Evolutionary conservation across 306 rosid genomes (phyloP).

Genomic region (Gillenia trifoliata): DNA sequence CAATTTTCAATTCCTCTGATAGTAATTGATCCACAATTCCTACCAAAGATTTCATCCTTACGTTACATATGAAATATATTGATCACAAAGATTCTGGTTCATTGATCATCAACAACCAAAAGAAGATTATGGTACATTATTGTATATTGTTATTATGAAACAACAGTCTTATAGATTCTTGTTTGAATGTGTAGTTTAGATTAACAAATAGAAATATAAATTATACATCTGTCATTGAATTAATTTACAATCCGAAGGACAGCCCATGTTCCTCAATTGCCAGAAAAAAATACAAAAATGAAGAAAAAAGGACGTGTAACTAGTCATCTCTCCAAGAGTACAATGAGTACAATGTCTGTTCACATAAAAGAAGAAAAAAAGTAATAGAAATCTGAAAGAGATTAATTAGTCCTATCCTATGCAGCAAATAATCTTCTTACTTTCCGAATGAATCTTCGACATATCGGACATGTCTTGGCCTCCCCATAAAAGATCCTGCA

Average conservation of each 20-base stretch:
- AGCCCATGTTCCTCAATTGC: neutral
- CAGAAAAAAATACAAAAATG: neutral
- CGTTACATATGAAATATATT: no score
- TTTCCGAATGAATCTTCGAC: slow-evolving; percentile 32
- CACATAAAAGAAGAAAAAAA: neutral
- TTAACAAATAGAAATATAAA: neutral
- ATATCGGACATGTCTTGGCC: slow-evolving; percentile 33
- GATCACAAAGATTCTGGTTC: no score
- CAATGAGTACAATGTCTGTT: neutral
- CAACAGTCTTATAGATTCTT: neutral
- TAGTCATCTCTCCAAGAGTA: neutral
- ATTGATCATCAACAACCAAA: no score
- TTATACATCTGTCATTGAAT: neutral
- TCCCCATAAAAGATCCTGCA: slow-evolving; percentile 36
- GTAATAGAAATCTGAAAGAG: neutral
- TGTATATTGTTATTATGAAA: neutral
- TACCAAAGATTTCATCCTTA: no score
- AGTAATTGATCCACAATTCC: no score
- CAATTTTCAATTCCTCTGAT: no score
- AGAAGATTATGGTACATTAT: no score
- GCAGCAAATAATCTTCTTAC: slow-evolving; percentile 25
- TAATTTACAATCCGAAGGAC: neutral
- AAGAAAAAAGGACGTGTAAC: neutral
- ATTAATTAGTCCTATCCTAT: neutral
- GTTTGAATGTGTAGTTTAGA: neutral